These are phyloP conservation scores for Boletus rubroflammeus DNA, from an alignment of 768 basidiomycete genomes.

Conservation along the genomic window DNA sequence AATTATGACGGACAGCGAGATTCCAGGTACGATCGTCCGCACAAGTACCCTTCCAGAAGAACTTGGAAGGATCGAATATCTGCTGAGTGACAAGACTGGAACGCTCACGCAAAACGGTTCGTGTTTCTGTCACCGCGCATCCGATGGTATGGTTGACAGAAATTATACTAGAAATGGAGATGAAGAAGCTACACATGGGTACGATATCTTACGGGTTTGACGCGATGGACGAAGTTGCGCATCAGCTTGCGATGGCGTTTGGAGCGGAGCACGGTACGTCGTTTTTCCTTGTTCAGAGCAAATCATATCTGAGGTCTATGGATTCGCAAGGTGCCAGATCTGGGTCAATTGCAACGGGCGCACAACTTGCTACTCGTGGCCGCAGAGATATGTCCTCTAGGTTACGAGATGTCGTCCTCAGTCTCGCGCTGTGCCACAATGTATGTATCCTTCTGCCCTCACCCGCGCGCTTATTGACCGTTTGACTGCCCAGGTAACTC, in stretches of 20 bases:
- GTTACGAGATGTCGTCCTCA: slow-evolving; percentile 87
- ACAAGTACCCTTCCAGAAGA: slow-evolving; percentile 98
- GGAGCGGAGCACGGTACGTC: slow-evolving; percentile 56
- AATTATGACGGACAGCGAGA: slow-evolving; percentile 91
- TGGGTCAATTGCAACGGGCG: slow-evolving; percentile 67
- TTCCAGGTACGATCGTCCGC: slow-evolving; percentile 92
- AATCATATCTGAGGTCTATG: neutral
- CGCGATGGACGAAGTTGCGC: slow-evolving; percentile 98
- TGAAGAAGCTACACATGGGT: slow-evolving; percentile 98
- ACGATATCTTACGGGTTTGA: slow-evolving; percentile 96
- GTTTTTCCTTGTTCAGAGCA: neutral
- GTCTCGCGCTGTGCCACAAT: slow-evolving; percentile 94
- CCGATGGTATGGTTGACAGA: neutral
- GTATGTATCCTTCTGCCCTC: slow-evolving; percentile 40
- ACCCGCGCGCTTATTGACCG: neutral
- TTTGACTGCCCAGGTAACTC: slow-evolving; percentile 75
- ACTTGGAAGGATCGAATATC: slow-evolving; percentile 90
- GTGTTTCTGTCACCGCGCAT: slow-evolving; percentile 14
- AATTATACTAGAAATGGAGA: slow-evolving; percentile 82
- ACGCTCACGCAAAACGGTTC: slow-evolving; percentile 95
- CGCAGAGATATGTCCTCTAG: slow-evolving; percentile 93
- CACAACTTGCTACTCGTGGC: slow-evolving; percentile 80
- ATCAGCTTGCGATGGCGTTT: slow-evolving; percentile 85
- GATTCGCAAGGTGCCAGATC: slow-evolving; percentile 42
- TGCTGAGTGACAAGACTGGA: slow-evolving; percentile 97